Conservation (phyloP, 768 basidiomycete genomes). For the Termitomyces sp. region DNA sequence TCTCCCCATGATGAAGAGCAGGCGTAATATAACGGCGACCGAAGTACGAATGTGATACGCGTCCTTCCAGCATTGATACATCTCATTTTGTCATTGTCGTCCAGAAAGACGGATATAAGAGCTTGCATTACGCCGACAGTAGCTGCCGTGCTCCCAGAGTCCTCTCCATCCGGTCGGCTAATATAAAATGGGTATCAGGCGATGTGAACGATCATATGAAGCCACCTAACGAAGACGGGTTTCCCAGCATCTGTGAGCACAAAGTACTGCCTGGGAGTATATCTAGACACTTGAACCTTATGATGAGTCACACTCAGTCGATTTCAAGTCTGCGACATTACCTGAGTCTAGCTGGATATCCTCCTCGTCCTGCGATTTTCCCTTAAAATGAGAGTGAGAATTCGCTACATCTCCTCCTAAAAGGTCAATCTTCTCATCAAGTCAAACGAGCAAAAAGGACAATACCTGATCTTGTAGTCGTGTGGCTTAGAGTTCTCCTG, state of each 20-base stretch:
- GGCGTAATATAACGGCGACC: constrained; percentile 87
- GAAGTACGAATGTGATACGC: constrained; percentile 80
- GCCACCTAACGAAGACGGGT: constrained; percentile 89
- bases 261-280: constrained; percentile 75
- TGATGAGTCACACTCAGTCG: constrained; percentile 5
- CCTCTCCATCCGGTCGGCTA: constrained; percentile 49
- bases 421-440: constrained; percentile 2
- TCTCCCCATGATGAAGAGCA: constrained; percentile 92
- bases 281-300: constrained; percentile 27
- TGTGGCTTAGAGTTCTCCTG: constrained; percentile 55
- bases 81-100: constrained; percentile 81
- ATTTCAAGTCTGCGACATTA: constrained; percentile 14
- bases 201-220: not conserved
- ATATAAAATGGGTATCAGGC: not conserved
- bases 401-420: constrained; percentile 21
- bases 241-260: constrained; percentile 95
- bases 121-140: constrained; percentile 93
- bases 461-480: constrained; percentile 43
- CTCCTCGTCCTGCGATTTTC: constrained; percentile 25
- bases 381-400: constrained; percentile 24
- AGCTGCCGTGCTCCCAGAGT: constrained; percentile 64
- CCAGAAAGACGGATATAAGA: constrained; percentile 91
- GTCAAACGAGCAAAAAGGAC: not conserved
- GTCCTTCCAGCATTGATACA: constrained; percentile 81
- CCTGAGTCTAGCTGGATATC: constrained; percentile 37